Percentiles rank a stretch among this genome's conserved stretches.
Conservation (phyloP, 2,329 filamentous ascomycete genomes). For the Lizonia empirigonia region DNA sequence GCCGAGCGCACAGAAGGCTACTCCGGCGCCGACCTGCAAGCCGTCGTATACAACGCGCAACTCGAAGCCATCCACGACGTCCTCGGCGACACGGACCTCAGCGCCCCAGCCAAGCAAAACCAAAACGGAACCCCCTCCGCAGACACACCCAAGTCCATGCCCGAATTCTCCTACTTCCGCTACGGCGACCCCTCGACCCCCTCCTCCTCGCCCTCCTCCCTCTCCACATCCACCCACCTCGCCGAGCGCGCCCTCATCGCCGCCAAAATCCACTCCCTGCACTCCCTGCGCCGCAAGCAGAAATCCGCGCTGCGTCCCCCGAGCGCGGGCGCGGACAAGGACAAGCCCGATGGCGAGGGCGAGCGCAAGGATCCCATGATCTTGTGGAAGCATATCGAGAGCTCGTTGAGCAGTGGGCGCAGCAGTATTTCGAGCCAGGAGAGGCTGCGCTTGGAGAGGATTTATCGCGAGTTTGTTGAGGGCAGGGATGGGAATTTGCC, state of each 20-base stretch:
- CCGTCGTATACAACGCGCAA: constrained; percentile 93
- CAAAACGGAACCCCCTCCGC: constrained; percentile 24
- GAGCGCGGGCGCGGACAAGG: constrained; percentile 24
- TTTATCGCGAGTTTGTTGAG: constrained; percentile 92
- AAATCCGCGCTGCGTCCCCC: constrained; percentile 52
- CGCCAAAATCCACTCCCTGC: constrained; percentile 81
- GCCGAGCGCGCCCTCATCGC: constrained; percentile 79
- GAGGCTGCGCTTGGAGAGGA: constrained; percentile 72
- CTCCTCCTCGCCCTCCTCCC: constrained; percentile 37
- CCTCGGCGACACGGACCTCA: constrained; percentile 63
- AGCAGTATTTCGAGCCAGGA: constrained; percentile 89
- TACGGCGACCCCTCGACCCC: constrained; percentile 65
- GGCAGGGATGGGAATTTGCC: constrained; percentile 94
- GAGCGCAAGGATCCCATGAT: constrained; percentile 75
- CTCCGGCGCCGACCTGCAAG: constrained; percentile 92
- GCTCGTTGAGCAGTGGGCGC: constrained; percentile 76
- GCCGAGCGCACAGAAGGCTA: constrained; percentile 84
- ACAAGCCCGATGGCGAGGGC: constrained; percentile 49
- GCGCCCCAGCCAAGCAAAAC: constrained; percentile 37
- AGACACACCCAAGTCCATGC: constrained; percentile 24
- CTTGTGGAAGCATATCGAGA: constrained; percentile 79
- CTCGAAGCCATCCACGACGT: constrained; percentile 96
- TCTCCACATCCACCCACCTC: constrained; percentile 62
- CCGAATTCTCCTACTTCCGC: constrained; percentile 69
- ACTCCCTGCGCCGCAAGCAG: constrained; percentile 69